Evolutionary conservation across 2,329 filamentous ascomycete genomes (phyloP).

Genomic region (Chalara sp.): DNA sequence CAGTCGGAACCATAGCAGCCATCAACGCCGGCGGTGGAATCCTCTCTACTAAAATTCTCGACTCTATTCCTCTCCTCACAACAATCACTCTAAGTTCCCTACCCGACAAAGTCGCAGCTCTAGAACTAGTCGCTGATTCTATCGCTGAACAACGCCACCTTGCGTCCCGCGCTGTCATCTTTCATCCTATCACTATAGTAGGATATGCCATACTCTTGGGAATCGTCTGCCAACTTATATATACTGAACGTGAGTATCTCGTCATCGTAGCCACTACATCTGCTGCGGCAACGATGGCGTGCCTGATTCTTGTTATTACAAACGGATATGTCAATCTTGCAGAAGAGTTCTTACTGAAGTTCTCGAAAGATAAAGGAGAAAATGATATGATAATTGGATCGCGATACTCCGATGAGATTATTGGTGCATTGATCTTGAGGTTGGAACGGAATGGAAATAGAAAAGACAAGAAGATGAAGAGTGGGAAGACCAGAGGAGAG

Average conservation of each 20-base stretch:
- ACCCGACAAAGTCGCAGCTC: conserved; percentile 57
- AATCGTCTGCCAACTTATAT: conserved; percentile 35
- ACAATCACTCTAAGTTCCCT: conserved; percentile 49
- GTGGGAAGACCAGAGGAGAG: conserved; percentile 46
- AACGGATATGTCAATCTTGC: conserved; percentile 37
- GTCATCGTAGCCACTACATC: conserved; percentile 50
- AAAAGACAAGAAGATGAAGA: conserved; percentile 14
- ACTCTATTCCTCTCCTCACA: conserved; percentile 55
- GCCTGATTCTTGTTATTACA: too few species aligned
- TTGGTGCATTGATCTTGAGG: conserved; percentile 64
- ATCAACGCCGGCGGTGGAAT: conserved; percentile 23
- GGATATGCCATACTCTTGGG: conserved; percentile 39
- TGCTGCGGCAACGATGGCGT: conserved; percentile 56
- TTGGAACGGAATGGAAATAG: conserved; percentile 41
- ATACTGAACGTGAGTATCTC: conserved; percentile 39
- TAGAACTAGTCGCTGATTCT: conserved; percentile 72
- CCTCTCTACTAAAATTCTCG: too few species aligned
- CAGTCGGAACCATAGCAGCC: conserved; percentile 31
- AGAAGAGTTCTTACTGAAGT: conserved; percentile 22
- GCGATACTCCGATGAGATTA: conserved; percentile 59
- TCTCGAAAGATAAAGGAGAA: conserved; percentile 26
- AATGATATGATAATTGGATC: too few species aligned
- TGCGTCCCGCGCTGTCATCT: conserved; percentile 15
- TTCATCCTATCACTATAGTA: conserved; percentile 48
- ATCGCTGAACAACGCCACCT: conserved; percentile 74